These are phyloP conservation scores for Kalanchoe fedtschenkoi DNA, from an alignment of 164 flowering plant species.

Conservation along the genomic window DNA sequence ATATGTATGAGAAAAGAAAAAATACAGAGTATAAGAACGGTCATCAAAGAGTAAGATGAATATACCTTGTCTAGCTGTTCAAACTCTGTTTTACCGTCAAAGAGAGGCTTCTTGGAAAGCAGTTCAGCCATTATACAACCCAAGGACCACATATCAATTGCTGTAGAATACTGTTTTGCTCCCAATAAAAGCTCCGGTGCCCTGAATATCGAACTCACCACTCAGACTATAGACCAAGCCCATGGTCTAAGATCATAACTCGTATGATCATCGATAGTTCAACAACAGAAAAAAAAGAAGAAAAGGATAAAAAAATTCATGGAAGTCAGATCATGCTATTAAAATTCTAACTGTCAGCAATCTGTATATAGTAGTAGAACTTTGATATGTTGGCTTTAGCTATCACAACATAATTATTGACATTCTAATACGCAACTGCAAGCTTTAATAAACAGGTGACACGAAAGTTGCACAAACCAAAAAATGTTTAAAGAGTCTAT, in stretches of 20 bases:
- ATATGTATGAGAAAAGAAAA: background rate
- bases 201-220: slow-evolving; percentile 31
- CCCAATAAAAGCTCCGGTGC: slow-evolving; percentile 97
- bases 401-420: background rate
- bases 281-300: background rate
- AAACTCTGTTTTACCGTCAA: slow-evolving; percentile 82
- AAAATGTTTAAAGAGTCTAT: too few relatives aligned
- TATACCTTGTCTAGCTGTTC: slow-evolving; percentile 93
- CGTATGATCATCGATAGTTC: background rate
- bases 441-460: background rate
- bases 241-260: background rate
- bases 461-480: background rate
- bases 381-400: too few relatives aligned
- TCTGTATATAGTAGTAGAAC: background rate
- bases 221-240: background rate
- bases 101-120: slow-evolving; percentile 74
- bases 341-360: background rate
- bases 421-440: background rate
- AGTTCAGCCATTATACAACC: slow-evolving; percentile 99
- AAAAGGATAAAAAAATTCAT: background rate
- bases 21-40: background rate
- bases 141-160: slow-evolving; percentile 98
- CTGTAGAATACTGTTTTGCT: slow-evolving; percentile 84
- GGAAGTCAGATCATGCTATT: background rate
- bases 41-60: background rate